phyloP scores from a whole-genome alignment of 2,329 filamentous ascomycete genomes.

The Claviceps cyperi region DNA sequence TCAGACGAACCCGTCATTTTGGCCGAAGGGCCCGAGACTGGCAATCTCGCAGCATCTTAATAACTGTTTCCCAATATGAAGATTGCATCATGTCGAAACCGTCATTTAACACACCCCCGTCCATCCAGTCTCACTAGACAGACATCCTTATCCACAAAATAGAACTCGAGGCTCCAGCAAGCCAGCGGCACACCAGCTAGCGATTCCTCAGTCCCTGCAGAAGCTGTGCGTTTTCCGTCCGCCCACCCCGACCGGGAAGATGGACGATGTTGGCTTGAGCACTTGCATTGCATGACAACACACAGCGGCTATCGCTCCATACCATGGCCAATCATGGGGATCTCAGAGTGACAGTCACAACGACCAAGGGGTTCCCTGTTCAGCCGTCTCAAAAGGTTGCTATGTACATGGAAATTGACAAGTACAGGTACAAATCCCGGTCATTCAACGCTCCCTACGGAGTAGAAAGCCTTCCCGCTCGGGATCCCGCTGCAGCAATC shows the following conservation, averaged over 20 bases:
- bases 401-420: slow-evolving; percentile 1
- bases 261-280: slow-evolving; percentile 16
- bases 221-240: background rate
- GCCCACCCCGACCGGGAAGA: slow-evolving; percentile 6
- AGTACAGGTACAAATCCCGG: slow-evolving; percentile 3
- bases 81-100: background rate
- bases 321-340: slow-evolving; percentile 18
- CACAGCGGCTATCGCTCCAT: slow-evolving; percentile 26
- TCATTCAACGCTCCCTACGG: background rate
- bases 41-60: background rate
- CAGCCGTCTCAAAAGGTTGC: slow-evolving; percentile 16
- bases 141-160: background rate
- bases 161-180: background rate
- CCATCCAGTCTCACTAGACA: background rate
- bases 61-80: background rate
- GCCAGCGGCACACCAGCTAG: background rate
- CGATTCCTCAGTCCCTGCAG: slow-evolving; percentile 15
- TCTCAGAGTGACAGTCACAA: slow-evolving; percentile 4
- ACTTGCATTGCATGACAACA: slow-evolving; percentile 23
- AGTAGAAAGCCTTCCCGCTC: slow-evolving; percentile 1
- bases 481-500: slow-evolving; percentile 2
- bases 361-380: slow-evolving; percentile 14
- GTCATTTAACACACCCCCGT: background rate
- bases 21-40: background rate
- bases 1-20: background rate